These are phyloP conservation scores for Cucurbita argyrosperma DNA, from an alignment of 306 rosid genomes.

Conservation along the genomic window DNA sequence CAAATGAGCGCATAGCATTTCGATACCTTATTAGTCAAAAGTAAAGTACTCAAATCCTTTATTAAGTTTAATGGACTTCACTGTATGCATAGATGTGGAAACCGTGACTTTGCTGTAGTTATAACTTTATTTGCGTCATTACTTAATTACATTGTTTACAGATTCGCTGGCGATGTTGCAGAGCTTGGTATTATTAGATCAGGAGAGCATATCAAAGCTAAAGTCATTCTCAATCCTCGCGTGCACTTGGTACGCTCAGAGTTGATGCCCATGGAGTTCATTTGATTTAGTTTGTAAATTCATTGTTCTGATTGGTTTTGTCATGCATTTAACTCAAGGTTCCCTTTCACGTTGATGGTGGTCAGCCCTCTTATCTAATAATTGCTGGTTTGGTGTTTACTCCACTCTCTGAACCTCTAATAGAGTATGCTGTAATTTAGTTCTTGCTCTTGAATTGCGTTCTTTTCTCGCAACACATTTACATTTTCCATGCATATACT, in stretches of 20 bases:
- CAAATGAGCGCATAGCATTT: slow-evolving; percentile 89
- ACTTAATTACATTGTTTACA: slow-evolving; percentile 25
- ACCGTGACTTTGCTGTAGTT: neutral
- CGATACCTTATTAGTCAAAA: slow-evolving; percentile 90
- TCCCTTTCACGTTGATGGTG: slow-evolving; percentile 74
- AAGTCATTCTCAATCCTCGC: slow-evolving; percentile 60
- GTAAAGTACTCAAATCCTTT: slow-evolving; percentile 21
- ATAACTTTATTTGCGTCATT: neutral
- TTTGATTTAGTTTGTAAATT: slow-evolving; percentile 7
- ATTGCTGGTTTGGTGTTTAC: slow-evolving; percentile 96
- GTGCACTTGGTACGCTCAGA: slow-evolving; percentile 59
- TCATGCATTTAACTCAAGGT: slow-evolving; percentile 33
- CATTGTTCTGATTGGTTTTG: neutral
- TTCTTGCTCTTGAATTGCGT: neutral
- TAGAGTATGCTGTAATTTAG: slow-evolving; percentile 45
- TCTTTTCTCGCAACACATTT: neutral
- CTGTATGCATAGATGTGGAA: neutral
- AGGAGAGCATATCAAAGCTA: slow-evolving; percentile 47
- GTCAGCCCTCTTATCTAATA: slow-evolving; percentile 85
- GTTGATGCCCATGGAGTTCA: neutral
- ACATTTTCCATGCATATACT: neutral
- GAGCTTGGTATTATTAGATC: slow-evolving; percentile 82
- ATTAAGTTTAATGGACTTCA: neutral
- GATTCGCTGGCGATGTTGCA: slow-evolving; percentile 85
- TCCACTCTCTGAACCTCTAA: slow-evolving; percentile 89